These are phyloP conservation scores for Aspergillus sp. DNA, from an alignment of 2,329 filamentous ascomycete species.

Conservation along the genomic window DNA sequence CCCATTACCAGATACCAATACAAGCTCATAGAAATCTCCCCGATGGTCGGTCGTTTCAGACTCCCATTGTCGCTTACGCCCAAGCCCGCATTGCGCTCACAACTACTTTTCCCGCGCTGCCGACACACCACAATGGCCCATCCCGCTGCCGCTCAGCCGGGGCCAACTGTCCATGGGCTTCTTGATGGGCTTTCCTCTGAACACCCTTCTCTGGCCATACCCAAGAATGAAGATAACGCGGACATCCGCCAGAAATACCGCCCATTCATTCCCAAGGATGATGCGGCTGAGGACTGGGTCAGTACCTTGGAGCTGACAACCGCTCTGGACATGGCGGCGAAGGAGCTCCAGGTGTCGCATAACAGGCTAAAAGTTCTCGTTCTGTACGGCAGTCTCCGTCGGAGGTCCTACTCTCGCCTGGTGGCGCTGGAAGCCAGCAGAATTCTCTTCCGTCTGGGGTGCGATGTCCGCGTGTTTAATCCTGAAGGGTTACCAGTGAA, in stretches of 20 bases:
- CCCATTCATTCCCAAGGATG: constrained; percentile 51
- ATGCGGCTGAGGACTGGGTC: constrained; percentile 55
- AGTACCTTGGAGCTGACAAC: constrained; percentile 56
- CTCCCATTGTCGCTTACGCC: not conserved
- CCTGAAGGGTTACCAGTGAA: constrained; percentile 61
- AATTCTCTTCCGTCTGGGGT: not conserved
- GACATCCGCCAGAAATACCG: constrained; percentile 52
- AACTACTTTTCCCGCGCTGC: not conserved
- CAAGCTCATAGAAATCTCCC: not conserved
- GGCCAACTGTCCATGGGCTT: not conserved
- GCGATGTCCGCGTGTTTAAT: constrained; percentile 48
- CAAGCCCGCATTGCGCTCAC: not conserved
- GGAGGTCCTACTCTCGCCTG: not conserved
- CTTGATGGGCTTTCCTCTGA: not conserved
- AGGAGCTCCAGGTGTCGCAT: not conserved
- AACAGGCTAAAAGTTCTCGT: constrained; percentile 59
- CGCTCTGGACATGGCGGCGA: constrained; percentile 23
- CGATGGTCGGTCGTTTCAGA: not conserved
- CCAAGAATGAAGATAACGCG: constrained; percentile 47
- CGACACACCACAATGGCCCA: not conserved
- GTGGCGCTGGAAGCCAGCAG: not conserved
- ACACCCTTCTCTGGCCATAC: constrained; percentile 1
- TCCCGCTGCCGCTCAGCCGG: not conserved
- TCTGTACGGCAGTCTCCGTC: not conserved
- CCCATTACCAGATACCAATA: not conserved